Conservation (phyloP, 2,329 filamentous ascomycete genomes). For the Metarhizium humberi region DNA sequence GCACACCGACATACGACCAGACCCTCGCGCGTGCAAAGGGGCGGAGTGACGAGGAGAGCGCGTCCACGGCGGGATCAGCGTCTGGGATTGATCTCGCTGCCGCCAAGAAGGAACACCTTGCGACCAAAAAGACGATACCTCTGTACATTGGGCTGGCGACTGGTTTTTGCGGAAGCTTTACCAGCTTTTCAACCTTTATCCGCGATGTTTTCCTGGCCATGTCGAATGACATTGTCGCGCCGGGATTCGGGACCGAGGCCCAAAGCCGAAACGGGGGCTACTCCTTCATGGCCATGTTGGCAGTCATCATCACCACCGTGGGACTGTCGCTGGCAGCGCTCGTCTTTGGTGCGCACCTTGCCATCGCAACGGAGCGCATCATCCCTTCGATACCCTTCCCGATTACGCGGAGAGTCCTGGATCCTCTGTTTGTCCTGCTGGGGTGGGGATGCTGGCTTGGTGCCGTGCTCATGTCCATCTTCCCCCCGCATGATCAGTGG, state of each 20-base stretch:
- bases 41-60: slow-evolving; percentile 28
- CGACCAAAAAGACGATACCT: slow-evolving; percentile 76
- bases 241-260: slow-evolving; percentile 26
- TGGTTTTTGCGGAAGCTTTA: slow-evolving; percentile 83
- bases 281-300: slow-evolving; percentile 72
- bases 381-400: slow-evolving; percentile 52
- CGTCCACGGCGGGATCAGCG: slow-evolving; percentile 5
- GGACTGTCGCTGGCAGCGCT: slow-evolving; percentile 62
- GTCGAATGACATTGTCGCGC: slow-evolving; percentile 56
- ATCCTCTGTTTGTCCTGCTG: slow-evolving; percentile 54
- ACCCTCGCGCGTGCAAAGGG: slow-evolving; percentile 20
- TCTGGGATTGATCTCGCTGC: slow-evolving; percentile 27
- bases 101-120: slow-evolving; percentile 47
- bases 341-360: slow-evolving; percentile 65
- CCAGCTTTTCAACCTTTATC: slow-evolving; percentile 81
- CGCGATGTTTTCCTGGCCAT: slow-evolving; percentile 71
- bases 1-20: slow-evolving; percentile 30
- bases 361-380: slow-evolving; percentile 47
- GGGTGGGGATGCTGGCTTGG: slow-evolving; percentile 71
- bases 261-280: slow-evolving; percentile 59
- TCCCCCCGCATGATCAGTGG: slow-evolving; percentile 67
- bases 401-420: slow-evolving; percentile 50
- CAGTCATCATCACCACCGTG: slow-evolving; percentile 64
- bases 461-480: slow-evolving; percentile 60
- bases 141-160: slow-evolving; percentile 80